Evolutionary conservation across 2,329 filamentous ascomycete species (phyloP).

Genomic region (Aspergillus oerlinghausenensis): DNA sequence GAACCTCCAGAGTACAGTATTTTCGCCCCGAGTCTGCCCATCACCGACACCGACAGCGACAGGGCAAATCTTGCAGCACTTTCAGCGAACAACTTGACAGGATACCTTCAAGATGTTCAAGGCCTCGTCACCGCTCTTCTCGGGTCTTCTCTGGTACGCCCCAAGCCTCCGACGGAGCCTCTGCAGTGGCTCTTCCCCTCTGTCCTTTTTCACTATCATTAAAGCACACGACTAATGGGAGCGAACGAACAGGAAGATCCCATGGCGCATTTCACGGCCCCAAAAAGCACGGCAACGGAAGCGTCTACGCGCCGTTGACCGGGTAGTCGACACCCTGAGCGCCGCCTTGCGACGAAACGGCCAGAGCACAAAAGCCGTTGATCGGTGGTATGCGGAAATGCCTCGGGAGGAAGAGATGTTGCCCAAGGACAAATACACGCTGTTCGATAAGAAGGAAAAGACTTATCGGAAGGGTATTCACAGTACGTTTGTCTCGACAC

Average conservation of each 20-base stretch:
- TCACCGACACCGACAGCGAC: not conserved
- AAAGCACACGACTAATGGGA: not conserved
- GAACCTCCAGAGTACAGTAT: conserved; percentile 18
- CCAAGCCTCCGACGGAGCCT: not conserved
- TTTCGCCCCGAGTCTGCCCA: conserved; percentile 10
- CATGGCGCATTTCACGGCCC: conserved; percentile 87
- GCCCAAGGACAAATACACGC: conserved; percentile 93
- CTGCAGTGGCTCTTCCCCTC: not conserved
- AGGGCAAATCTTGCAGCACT: conserved; percentile 6
- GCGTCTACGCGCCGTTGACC: conserved; percentile 79
- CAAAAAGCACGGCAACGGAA: conserved; percentile 85
- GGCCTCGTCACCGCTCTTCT: conserved; percentile 68
- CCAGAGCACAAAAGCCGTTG: conserved; percentile 68
- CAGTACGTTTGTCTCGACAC: conserved; percentile 52
- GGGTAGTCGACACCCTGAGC: conserved; percentile 77
- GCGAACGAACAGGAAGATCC: conserved; percentile 69
- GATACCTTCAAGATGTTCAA: conserved; percentile 65
- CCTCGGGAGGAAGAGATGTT: conserved; percentile 93
- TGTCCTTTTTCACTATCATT: not conserved
- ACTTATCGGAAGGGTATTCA: conserved; percentile 95
- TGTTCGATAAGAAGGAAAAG: conserved; percentile 96
- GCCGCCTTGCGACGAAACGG: conserved; percentile 68
- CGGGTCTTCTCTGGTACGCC: conserved; percentile 75
- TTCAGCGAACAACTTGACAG: conserved; percentile 8
- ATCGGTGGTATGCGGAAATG: conserved; percentile 94